These are phyloP conservation scores for Alternaria incomplexa DNA, from an alignment of 2,329 filamentous ascomycete genomes.

Conservation along the genomic window DNA sequence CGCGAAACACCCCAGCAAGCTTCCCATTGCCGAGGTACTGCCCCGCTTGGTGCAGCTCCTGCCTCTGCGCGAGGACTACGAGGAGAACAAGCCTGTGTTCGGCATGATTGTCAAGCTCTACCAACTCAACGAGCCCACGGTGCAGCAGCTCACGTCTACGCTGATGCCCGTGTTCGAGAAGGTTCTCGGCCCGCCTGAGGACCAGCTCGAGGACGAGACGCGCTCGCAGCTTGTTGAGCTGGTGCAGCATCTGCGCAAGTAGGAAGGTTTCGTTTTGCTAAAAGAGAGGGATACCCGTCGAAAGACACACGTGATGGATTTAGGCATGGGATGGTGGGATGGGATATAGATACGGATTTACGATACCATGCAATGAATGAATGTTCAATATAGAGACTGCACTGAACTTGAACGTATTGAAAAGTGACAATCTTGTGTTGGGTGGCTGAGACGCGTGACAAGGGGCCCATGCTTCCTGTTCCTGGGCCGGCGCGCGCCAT, in stretches of 20 bases:
- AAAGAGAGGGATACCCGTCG: slow-evolving; percentile 34
- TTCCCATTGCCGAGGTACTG: slow-evolving; percentile 81
- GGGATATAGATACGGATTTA: slow-evolving; percentile 29
- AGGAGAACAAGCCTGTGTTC: slow-evolving; percentile 95
- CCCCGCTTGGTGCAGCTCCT: slow-evolving; percentile 79
- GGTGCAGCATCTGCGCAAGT: slow-evolving; percentile 59
- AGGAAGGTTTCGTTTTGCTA: slow-evolving; percentile 26
- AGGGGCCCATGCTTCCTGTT: slow-evolving; percentile 18
- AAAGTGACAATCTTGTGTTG: neutral
- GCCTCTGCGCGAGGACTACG: slow-evolving; percentile 89
- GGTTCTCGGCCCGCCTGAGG: slow-evolving; percentile 73
- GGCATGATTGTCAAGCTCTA: slow-evolving; percentile 89
- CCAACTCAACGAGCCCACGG: slow-evolving; percentile 70
- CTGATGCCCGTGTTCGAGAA: slow-evolving; percentile 75
- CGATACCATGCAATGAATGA: slow-evolving; percentile 27
- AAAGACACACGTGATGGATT: slow-evolving; percentile 31
- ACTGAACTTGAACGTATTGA: neutral
- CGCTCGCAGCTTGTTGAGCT: slow-evolving; percentile 70
- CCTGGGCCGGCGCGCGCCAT: slow-evolving; percentile 16
- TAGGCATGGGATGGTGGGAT: slow-evolving; percentile 9
- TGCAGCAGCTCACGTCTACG: slow-evolving; percentile 72
- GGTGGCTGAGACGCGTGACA: slow-evolving; percentile 15
- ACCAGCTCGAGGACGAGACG: slow-evolving; percentile 77
- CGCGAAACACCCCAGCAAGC: slow-evolving; percentile 80
- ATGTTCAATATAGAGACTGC: slow-evolving; percentile 3